These are phyloP conservation scores for Fraxinus americana DNA, from an alignment of 257 asterid species.

Conservation along the genomic window DNA sequence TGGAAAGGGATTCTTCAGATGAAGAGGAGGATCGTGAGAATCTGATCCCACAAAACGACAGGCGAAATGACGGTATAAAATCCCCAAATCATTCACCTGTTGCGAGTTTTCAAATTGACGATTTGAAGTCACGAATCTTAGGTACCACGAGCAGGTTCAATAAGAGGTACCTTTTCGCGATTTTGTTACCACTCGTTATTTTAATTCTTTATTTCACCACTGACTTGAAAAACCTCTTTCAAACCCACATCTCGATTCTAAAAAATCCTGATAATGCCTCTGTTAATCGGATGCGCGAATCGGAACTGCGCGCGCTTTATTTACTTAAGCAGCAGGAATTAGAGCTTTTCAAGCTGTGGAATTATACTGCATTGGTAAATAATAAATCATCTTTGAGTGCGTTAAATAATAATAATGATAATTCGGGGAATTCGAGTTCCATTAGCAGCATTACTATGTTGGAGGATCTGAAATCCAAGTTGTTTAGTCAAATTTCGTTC, in stretches of 20 bases:
- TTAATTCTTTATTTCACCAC: slow-evolving; percentile 61
- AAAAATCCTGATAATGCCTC: slow-evolving; percentile 29
- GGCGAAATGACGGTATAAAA: slow-evolving; percentile 40
- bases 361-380: slow-evolving; percentile 45
- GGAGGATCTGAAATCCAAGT: slow-evolving; percentile 56
- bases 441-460: slow-evolving; percentile 23
- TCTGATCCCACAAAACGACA: slow-evolving; percentile 63
- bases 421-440: slow-evolving; percentile 32
- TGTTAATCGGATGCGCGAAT: slow-evolving; percentile 72
- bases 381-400: slow-evolving; percentile 25
- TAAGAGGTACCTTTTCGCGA: slow-evolving; percentile 62
- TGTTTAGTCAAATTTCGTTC: slow-evolving; percentile 65
- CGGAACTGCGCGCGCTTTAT: slow-evolving; percentile 72
- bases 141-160: slow-evolving; percentile 38
- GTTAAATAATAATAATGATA: background rate
- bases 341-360: slow-evolving; percentile 74
- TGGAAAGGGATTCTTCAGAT: slow-evolving; percentile 71
- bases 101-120: slow-evolving; percentile 47
- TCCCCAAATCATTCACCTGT: slow-evolving; percentile 43
- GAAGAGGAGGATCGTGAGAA: slow-evolving; percentile 82
- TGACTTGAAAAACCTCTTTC: slow-evolving; percentile 56
- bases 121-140: slow-evolving; percentile 30
- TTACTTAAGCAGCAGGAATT: slow-evolving; percentile 77
- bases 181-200: slow-evolving; percentile 57
- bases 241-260: slow-evolving; percentile 43